Conservation (phyloP, 345 rosid species). For the Arabis alpina region DNA sequence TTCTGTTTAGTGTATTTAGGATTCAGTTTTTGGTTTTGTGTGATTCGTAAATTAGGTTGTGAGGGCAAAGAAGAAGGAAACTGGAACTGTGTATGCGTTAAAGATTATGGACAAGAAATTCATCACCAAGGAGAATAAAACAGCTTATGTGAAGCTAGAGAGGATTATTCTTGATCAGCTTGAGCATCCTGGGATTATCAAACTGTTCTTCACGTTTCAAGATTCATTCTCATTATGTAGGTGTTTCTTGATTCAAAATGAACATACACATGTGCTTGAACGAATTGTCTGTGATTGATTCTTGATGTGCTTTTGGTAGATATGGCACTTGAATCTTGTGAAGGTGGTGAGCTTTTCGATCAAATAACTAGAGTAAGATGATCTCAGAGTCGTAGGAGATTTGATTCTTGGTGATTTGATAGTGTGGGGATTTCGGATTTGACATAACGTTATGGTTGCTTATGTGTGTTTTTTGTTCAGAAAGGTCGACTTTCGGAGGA, state of each 20-base stretch:
- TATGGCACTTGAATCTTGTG: conserved; percentile 98
- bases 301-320: conserved; percentile 33
- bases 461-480: conserved; percentile 44
- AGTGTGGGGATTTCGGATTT: conserved; percentile 47
- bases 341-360: conserved; percentile 98
- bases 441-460: background rate
- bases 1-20: conserved; percentile 1
- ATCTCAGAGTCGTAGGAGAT: conserved; percentile 8
- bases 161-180: conserved; percentile 96
- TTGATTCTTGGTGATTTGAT: background rate
- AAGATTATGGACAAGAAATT: conserved; percentile 99
- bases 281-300: background rate
- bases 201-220: conserved; percentile 92
- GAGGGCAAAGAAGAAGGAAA: conserved; percentile 91
- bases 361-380: conserved; percentile 94
- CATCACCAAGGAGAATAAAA: conserved; percentile 96
- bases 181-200: conserved; percentile 93
- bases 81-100: conserved; percentile 83
- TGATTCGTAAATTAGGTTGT: conserved; percentile 70
- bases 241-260: conserved; percentile 49
- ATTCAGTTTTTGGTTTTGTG: conserved; percentile 3
- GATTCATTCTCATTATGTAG: conserved; percentile 85
- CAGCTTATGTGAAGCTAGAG: conserved; percentile 93
- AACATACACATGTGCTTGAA: background rate
- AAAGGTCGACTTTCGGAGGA: conserved; percentile 80